Evolutionary conservation across 495 filamentous ascomycete species (phyloP).

Genomic region (Acidomyces sp.): DNA sequence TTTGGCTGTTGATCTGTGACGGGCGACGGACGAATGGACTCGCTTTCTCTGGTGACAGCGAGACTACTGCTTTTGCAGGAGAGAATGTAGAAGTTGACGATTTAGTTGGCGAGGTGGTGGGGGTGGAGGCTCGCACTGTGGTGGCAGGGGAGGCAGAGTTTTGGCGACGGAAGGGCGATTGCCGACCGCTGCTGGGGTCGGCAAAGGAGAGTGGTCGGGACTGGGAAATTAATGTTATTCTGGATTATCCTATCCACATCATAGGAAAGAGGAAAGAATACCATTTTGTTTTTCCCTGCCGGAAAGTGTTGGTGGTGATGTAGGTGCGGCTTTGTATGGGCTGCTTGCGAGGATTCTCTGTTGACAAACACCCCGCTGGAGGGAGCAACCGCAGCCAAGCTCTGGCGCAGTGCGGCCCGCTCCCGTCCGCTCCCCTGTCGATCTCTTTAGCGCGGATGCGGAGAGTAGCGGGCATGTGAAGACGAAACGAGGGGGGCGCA

Average conservation of each 20-base stretch:
- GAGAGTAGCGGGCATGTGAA: no score
- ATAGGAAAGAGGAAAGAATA: no score
- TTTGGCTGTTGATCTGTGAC: slow-evolving; percentile 13
- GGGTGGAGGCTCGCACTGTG: slow-evolving; percentile 14
- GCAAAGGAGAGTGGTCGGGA: slow-evolving; percentile 5
- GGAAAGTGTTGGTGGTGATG: no score
- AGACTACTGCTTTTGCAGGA: slow-evolving; percentile 4
- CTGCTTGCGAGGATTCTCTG: background rate
- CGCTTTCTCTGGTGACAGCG: slow-evolving; percentile 16
- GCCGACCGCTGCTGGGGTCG: slow-evolving; percentile 13
- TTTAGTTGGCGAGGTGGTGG: slow-evolving; percentile 1
- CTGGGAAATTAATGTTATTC: no score
- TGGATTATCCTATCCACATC: no score
- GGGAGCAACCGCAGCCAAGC: background rate
- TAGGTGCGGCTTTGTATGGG: no score
- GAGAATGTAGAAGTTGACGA: background rate
- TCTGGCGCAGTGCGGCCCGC: no score
- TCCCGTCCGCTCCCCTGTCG: no score
- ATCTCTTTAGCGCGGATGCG: no score
- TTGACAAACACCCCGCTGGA: background rate
- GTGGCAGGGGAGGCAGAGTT: slow-evolving; percentile 17
- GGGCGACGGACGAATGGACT: slow-evolving; percentile 19
- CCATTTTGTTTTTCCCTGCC: no score
- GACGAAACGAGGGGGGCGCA: no score
- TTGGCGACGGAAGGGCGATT: slow-evolving; percentile 18